Percentiles rank a stretch among this genome's conserved stretches.
Evolutionary conservation across 2,329 filamentous ascomycete species (phyloP).

Genomic region (Neofusicoccum laricinum): DNA sequence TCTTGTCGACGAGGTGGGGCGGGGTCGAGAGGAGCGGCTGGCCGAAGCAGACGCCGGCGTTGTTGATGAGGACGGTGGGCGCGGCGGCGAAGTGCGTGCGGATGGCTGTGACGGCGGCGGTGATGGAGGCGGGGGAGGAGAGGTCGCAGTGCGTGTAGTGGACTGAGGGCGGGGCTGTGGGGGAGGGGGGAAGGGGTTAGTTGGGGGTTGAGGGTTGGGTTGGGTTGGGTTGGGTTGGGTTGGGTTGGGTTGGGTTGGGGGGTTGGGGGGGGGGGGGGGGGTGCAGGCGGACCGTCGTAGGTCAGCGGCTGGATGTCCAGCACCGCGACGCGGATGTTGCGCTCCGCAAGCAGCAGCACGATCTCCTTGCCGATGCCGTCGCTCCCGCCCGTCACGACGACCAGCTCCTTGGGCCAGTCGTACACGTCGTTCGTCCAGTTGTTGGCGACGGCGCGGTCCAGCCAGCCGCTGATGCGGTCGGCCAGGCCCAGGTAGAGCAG

Average conservation of each 20-base stretch:
- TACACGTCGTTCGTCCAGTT: constrained; percentile 55
- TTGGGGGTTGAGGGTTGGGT: too few relatives aligned
- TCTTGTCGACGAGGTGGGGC: constrained; percentile 60
- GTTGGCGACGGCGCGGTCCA: constrained; percentile 51
- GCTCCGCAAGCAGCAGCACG: constrained; percentile 63
- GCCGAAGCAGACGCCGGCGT: constrained; percentile 63
- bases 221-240: too few relatives aligned
- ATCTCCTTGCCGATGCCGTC: constrained; percentile 69
- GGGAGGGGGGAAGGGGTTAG: too few relatives aligned
- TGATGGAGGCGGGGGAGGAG: constrained; percentile 55
- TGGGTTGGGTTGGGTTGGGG: too few relatives aligned
- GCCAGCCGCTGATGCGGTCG: constrained; percentile 48
- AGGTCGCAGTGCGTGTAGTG: constrained; percentile 70
- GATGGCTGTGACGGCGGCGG: constrained; percentile 52
- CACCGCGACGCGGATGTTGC: constrained; percentile 65
- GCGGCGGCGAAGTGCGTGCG: constrained; percentile 55
- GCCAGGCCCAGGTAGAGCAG: constrained; percentile 54
- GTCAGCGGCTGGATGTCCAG: constrained; percentile 65
- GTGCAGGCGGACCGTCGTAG: constrained; percentile 45
- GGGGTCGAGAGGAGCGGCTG: constrained; percentile 59
- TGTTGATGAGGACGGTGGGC: constrained; percentile 71
- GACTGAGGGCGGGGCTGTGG: constrained; percentile 51
- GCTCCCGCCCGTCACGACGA: constrained; percentile 71
- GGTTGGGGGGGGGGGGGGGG: too few relatives aligned
- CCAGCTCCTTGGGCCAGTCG: constrained; percentile 66